These are phyloP conservation scores for Yamadazyma membranifaciens DNA, from an alignment of 1,139 yeast species.

Conservation along the genomic window DNA sequence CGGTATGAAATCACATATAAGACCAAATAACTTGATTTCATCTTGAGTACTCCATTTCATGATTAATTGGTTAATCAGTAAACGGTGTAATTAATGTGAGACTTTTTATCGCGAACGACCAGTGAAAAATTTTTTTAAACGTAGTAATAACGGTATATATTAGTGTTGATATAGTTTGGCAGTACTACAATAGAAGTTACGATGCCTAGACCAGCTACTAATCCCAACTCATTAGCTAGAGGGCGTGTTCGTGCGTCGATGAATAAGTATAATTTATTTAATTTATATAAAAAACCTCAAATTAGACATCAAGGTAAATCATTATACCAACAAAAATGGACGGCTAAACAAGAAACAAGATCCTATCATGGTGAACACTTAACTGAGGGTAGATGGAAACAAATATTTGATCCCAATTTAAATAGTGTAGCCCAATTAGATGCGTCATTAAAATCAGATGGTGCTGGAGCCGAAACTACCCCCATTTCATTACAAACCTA, in stretches of 20 bases:
- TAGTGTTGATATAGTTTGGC: neutral
- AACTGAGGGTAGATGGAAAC: conserved; percentile 76
- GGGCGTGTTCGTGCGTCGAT: conserved; percentile 86
- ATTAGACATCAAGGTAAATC: conserved; percentile 55
- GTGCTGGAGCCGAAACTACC: conserved; percentile 54
- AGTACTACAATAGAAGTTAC: neutral
- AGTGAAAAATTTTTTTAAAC: conserved; percentile 5
- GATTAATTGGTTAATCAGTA: conserved; percentile 10
- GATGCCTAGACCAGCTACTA: conserved; percentile 65
- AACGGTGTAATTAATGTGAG: no score
- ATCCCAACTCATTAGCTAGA: conserved; percentile 59
- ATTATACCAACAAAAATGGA: conserved; percentile 88
- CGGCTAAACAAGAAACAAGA: conserved; percentile 87
- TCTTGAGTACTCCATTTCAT: conserved; percentile 56
- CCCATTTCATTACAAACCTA: conserved; percentile 88
- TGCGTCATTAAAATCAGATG: conserved; percentile 56
- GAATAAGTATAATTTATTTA: conserved; percentile 90
- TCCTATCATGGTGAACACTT: conserved; percentile 95
- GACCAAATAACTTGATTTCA: conserved; percentile 63
- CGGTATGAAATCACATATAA: conserved; percentile 71
- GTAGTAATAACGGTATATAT: neutral
- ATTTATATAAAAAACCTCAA: conserved; percentile 67
- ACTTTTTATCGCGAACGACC: neutral
- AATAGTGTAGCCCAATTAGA: conserved; percentile 85
- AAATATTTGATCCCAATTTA: conserved; percentile 64